Base-by-base conservation (phyloP, 331 rosid species). In the Arachis monticola region DNA sequence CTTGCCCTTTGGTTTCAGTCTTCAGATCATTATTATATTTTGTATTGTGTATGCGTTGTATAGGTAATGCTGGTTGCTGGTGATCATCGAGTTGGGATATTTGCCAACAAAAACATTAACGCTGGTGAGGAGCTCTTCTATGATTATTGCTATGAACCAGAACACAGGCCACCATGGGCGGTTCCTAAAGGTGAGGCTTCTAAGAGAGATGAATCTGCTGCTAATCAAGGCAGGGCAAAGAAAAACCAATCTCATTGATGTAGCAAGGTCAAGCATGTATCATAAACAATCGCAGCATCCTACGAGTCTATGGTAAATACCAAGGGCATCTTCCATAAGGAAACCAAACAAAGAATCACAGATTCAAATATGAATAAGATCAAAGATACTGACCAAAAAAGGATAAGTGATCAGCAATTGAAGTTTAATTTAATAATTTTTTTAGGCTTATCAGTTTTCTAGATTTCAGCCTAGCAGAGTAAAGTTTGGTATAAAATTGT, bases 71-170 rank as follows among this genome's bases (percentile, higher is more conserved):
- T 87, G 74, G 96, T 92, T 1, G 87, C 83, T 0, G 97, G 97
- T 58, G 94, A 92, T 84, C 97, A 92, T 77, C 84, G 94, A 11
- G 90, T 92, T 6, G 97, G 92, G 73, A 92, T 92, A 68, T 92
- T 79, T 80, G 92, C 97, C 59, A 87, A 85, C 81, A 84, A 85
- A 77, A 85, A 44, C 61, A 92, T 92, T 27, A 85, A 88, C 62
- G 91, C 91, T 38, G 84, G 94, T 14, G 89, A 85, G 78, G 96
- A 92, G 87, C 84, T 92, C 73, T 88, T 90, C 80, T 88, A 85
- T 52, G 89, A 92, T 75, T 92, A 90, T 62, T 52, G 79, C 44
- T 90, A 88, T 50, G 80, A 77, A 12, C 78, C 84, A 2, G 79
- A 81, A 5, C 66, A 64, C 38, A 74, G 83, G 8, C 89, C 89